These are phyloP conservation scores for Cenchrus fungigraminus DNA, from an alignment of 176 grass and related monocot species.

Conservation along the genomic window DNA sequence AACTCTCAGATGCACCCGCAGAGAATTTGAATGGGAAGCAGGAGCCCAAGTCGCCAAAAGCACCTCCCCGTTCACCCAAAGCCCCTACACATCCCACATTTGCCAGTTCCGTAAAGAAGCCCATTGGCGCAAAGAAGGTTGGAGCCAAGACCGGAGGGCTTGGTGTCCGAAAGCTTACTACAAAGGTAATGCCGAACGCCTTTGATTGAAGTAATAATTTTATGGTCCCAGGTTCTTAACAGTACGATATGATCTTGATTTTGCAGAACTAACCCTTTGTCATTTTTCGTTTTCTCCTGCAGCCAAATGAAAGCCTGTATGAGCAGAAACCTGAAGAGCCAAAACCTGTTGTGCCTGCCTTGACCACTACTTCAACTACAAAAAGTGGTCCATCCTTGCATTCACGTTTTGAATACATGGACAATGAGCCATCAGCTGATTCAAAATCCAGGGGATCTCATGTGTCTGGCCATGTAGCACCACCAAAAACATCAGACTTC, in stretches of 20 bases:
- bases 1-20: constrained; percentile 45
- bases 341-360: constrained; percentile 49
- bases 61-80: constrained; percentile 53
- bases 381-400: constrained; percentile 50
- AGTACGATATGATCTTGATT: background rate
- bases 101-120: constrained; percentile 67
- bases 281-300: constrained; percentile 17
- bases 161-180: constrained; percentile 80
- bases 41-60: constrained; percentile 58
- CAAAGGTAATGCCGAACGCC: constrained; percentile 48
- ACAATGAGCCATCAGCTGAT: constrained; percentile 49
- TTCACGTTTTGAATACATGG: constrained; percentile 80
- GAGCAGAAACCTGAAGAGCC: constrained; percentile 93
- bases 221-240: background rate
- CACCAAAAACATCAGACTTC: constrained; percentile 82
- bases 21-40: constrained; percentile 62
- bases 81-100: constrained; percentile 52
- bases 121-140: constrained; percentile 73
- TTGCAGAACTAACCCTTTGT: constrained; percentile 5
- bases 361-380: constrained; percentile 36
- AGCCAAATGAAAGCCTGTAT: constrained; percentile 84
- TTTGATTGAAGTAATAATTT: background rate
- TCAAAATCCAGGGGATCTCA: constrained; percentile 50
- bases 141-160: constrained; percentile 77
- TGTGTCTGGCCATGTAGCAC: constrained; percentile 60